Base-by-base conservation (phyloP, 108 stramenopile genomes). In the Nitzschia inconspicua region DNA sequence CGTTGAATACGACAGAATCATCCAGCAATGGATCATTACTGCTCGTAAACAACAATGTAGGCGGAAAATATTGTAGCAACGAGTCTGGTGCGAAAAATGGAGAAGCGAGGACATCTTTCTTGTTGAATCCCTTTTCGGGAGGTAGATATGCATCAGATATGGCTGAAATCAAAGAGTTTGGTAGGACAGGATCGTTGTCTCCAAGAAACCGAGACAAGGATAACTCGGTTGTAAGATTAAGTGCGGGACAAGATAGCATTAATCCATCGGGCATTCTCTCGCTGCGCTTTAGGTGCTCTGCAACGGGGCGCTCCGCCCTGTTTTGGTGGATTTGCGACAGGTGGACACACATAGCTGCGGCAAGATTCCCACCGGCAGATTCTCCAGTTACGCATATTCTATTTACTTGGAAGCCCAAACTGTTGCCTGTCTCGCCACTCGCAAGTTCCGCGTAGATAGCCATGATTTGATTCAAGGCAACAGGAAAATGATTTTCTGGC, bases 21-120 rank as follows among this genome's bases (percentile, higher is more conserved):
- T 95, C 94, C 31, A 95, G 74, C 23, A 95, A 63, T 13, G 94
- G 94, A 72, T 95, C 94, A 39, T 77, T 82, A 16, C 70, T 79
- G 24, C 77, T 66, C 0, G 80, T 76, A 65, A 77, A 89, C 10
- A 89, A 58, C 9, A 86, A 52, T 20, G 84, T 83, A 0, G 83
- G 80, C 18, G 87, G 87, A 53, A 92, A 92, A 13, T 48, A 57
- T 23, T 54, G 31, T 18, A 92, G 57, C 14, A 79, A 48, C 3
- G 32, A 59, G 50, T 93, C 87, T 5, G 76, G 30, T 13, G 91
- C 91, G 68, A 72, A 93, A 47, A 79, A 79, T 19, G 91, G 91
- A 19, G 91, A 93, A 32, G 76, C 86, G 35, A 86, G 48, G 2
- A 84, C 82, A 66, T 93, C 53, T 22, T 54, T 73, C 42, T 80